Base-by-base conservation (phyloP, 306 rosid genomes). In the Castanea crenata region DNA sequence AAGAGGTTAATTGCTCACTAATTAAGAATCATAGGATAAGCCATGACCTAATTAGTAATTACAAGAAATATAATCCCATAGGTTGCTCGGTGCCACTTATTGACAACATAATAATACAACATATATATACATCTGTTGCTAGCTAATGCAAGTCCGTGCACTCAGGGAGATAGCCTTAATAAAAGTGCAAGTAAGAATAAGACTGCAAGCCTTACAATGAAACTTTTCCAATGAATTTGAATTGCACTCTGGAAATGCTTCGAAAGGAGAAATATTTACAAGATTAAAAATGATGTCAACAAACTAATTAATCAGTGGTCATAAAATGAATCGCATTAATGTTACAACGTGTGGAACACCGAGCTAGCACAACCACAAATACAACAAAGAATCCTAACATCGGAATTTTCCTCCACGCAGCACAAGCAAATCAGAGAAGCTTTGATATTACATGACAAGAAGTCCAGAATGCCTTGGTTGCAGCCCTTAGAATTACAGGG, bases 381-480 rank as follows among this genome's bases (percentile, higher is more conserved):
- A 49, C 31, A 23, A 44, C 13, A 52, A 77, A 62, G 75, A 80
- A 79, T 31, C 23, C 74, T 29, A 25, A 63, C 75, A 62, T 41
- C 32, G 14, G 38, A 25, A 75, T 73, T 67, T 23, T 49, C 46
- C 78, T 55, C 79, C 82, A 44, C 72, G 79, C 81, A 78, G 86
- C 87, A 69, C 70, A 58, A 74, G 31, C 77, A 65, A 78, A 54
- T 85, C 89, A 95, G 61, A 95, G 89, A 77, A 95, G 91, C 97
- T 95, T 95, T 68, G 99, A 92, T 78, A 95, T 89, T 57, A 95
- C 94, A 69, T 93, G 94, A 71, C 98, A 93, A 31, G 94, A 93
- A 69, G 98, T 90, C 94, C 94, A 91, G 88, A 93, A 90, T 63
- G 97, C 98, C 74, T 91, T 93, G 4, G 97, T 85, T 23, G 98